Base-by-base conservation (phyloP, 1,284 basidiomycete species). In the Boletellus sp. region DNA sequence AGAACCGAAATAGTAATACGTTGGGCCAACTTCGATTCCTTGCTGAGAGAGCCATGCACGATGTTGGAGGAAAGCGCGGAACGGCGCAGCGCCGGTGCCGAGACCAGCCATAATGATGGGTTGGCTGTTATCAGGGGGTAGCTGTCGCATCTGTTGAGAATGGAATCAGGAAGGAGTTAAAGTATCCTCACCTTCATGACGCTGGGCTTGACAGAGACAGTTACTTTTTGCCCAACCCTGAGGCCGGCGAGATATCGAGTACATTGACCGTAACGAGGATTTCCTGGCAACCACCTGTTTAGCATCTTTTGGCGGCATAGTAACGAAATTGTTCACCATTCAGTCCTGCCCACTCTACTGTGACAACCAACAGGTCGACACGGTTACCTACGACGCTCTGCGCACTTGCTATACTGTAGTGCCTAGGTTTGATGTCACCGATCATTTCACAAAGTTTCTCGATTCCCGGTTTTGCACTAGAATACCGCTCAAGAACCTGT, bases 31-130 rank as follows among this genome's bases (percentile, higher is more conserved):
- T 50, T 89, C 78, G 61, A 89, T 74, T 46, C 89, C 89, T 68
- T 91, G 85, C 19, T 82, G 71, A 39, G 81, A 78, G 60, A 95
- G 87, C 80, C 81, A 83, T 7, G 93, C 94, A 56, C 96, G 88
- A 69, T 97, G 86, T 71, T 98, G 96, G 57, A 97, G 83, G 80
- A 98, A 99, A 12, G 96, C 95, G 50, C 95, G 91, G 90, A 99
- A 99, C 38, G 96, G 96, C 13, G 96, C 96, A 6, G 94, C 96
- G 55, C 95, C 96, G 1, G 97, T 99, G 51, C 96, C 97, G 40
- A 99, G 86, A 65, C 96, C 96, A 45, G 96, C 94, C 91, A 99
- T 95, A 74, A 99, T 97, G 72, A 99, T 81, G 44, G 96, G 96
- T 70, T 97, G 93, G 53, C 78, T 80, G 66, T 86, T 78, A 67